A percentile compares a stretch with the other conserved stretches of the same genome.
Conservation (phyloP, 345 rosid genomes). For the Capsella bursapastoris region DNA sequence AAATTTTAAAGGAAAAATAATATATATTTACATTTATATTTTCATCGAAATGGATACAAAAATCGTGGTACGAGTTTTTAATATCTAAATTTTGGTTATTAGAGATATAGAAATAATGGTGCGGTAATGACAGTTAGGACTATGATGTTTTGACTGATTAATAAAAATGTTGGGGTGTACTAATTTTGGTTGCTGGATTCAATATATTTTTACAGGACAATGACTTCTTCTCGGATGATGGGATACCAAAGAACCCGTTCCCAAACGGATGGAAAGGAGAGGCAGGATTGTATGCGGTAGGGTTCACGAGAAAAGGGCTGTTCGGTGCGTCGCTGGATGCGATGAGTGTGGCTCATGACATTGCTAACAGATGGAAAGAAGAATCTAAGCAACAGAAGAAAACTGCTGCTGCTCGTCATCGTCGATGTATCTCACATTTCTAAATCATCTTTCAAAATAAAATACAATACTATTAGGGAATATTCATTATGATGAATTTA, state of each 20-base stretch:
- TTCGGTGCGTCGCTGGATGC: slow-evolving; percentile 86
- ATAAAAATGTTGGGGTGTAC: not conserved
- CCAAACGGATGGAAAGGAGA: slow-evolving; percentile 93
- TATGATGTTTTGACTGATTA: not conserved
- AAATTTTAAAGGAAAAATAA: not conserved
- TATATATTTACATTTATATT: not conserved
- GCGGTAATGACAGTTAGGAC: slow-evolving; percentile 10
- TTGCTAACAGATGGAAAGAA: slow-evolving; percentile 67
- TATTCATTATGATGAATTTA: slow-evolving; percentile 14
- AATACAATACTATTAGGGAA: not conserved
- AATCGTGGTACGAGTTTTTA: slow-evolving; percentile 20
- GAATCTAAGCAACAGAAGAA: slow-evolving; percentile 74
- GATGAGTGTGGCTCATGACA: slow-evolving; percentile 68
- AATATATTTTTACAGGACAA: slow-evolving; percentile 55
- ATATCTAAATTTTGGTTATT: not conserved
- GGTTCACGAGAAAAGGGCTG: slow-evolving; percentile 87
- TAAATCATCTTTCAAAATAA: slow-evolving; percentile 15
- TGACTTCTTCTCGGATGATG: slow-evolving; percentile 75
- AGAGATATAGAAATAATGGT: not conserved
- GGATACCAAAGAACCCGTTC: slow-evolving; percentile 72
- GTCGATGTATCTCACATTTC: slow-evolving; percentile 84
- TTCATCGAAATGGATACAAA: slow-evolving; percentile 18
- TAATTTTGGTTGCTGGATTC: slow-evolving; percentile 10
- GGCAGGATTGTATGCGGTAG: slow-evolving; percentile 83
- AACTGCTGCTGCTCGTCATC: slow-evolving; percentile 63